phyloP scores from a whole-genome alignment of 768 basidiomycete species.

The Tylopilus felleus region DNA sequence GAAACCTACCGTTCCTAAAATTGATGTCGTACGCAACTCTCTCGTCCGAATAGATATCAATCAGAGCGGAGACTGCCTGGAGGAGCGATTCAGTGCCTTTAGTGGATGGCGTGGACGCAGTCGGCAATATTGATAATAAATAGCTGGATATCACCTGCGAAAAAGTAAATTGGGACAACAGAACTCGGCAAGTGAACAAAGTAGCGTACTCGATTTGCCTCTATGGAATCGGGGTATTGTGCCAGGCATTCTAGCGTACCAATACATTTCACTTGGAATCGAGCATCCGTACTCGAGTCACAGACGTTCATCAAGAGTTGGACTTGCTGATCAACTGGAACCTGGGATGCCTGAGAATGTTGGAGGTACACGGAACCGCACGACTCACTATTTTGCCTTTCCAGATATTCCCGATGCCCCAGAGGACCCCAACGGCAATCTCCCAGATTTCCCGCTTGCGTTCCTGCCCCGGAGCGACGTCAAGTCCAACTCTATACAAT shows the following conservation, averaged over 20 bases:
- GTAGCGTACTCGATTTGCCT: constrained; percentile 46
- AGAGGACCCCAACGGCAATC: constrained; percentile 75
- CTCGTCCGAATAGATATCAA: constrained; percentile 95
- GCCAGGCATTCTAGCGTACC: constrained; percentile 86
- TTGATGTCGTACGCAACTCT: constrained; percentile 73
- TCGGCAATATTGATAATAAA: constrained; percentile 61
- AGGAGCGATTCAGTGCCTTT: constrained; percentile 66
- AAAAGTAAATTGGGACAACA: too few relatives aligned
- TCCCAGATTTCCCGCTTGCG: constrained; percentile 74
- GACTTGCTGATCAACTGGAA: constrained; percentile 58
- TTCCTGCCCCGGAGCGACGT: constrained; percentile 62
- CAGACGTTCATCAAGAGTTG: constrained; percentile 65
- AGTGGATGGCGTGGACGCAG: constrained; percentile 35
- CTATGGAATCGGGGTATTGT: constrained; percentile 57
- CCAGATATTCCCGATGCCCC: constrained; percentile 83
- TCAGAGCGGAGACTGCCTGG: constrained; percentile 76
- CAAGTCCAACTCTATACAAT: constrained; percentile 55
- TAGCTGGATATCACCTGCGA: constrained; percentile 60
- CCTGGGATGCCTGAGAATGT: constrained; percentile 33
- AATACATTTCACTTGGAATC: constrained; percentile 70
- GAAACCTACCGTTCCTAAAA: constrained; percentile 62
- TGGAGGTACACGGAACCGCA: neutral
- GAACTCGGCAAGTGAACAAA: constrained; percentile 11
- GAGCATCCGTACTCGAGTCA: constrained; percentile 49
- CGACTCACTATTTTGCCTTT: constrained; percentile 58